Conservation (phyloP, 2,329 filamentous ascomycete genomes). For the Colletotrichum camelliae region DNA sequence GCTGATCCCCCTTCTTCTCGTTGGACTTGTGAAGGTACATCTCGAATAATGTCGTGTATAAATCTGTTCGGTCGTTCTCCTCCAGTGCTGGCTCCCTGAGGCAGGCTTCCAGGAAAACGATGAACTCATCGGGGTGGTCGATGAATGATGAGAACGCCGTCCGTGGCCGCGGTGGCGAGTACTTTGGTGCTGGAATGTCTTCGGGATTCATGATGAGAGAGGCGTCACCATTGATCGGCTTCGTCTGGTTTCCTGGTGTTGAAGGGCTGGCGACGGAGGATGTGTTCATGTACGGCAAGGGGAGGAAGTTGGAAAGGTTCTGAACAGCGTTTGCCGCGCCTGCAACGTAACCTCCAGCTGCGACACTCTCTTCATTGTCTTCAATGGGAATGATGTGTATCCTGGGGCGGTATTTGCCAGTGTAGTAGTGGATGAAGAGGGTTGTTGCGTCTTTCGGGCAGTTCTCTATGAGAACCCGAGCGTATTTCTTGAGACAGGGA, state of each 20-base stretch:
- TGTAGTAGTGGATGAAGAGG: constrained; percentile 95
- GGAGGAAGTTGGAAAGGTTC: constrained; percentile 82
- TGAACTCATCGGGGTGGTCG: constrained; percentile 90
- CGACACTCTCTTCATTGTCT: constrained; percentile 40
- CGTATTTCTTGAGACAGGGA: constrained; percentile 92
- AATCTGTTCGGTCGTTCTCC: constrained; percentile 78
- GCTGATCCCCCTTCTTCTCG: constrained; percentile 68
- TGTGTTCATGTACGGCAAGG: constrained; percentile 83
- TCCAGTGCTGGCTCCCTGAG: constrained; percentile 74
- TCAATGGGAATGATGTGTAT: constrained; percentile 54
- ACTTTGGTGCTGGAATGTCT: constrained; percentile 56
- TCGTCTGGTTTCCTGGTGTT: constrained; percentile 54
- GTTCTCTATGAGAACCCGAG: constrained; percentile 86
- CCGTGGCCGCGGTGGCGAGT: constrained; percentile 81
- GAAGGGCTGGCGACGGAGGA: constrained; percentile 60
- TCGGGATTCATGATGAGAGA: constrained; percentile 57
- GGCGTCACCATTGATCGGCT: constrained; percentile 50
- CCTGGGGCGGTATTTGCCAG: constrained; percentile 78
- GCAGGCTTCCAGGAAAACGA: constrained; percentile 89
- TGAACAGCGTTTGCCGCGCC: constrained; percentile 80
- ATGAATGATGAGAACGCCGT: constrained; percentile 97
- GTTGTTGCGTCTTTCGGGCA: constrained; percentile 83
- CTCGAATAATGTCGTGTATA: constrained; percentile 95
- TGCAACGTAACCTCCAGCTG: constrained; percentile 49
- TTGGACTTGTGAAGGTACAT: constrained; percentile 95